Conservation (phyloP, 176 grass and related monocot genomes). For the Aegilops longissima region DNA sequence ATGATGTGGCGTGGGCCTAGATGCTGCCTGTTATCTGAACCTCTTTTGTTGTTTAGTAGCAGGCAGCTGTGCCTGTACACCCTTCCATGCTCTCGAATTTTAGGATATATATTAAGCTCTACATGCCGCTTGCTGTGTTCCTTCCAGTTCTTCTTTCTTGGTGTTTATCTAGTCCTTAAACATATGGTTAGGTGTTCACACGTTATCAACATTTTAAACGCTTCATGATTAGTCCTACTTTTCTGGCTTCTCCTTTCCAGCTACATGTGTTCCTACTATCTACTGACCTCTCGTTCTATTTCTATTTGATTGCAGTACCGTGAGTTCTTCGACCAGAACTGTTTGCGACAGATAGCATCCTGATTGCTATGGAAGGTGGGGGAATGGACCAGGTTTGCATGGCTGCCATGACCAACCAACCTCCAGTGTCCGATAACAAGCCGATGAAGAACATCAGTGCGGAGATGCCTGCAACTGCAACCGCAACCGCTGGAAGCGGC, state of each 20-base stretch:
- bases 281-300: conserved; percentile 12
- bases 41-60: conserved; percentile 7
- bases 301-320: conserved; percentile 29
- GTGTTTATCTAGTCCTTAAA: conserved; percentile 27
- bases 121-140: neutral
- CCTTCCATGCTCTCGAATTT: neutral
- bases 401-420: conserved; percentile 24
- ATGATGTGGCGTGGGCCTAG: conserved; percentile 46
- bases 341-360: neutral
- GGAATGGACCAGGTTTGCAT: conserved; percentile 39
- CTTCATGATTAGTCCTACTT: neutral
- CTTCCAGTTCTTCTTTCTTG: conserved; percentile 6
- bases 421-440: conserved; percentile 31
- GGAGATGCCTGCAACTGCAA: conserved; percentile 14
- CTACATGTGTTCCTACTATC: conserved; percentile 8
- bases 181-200: neutral
- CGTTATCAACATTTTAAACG: conserved; percentile 17
- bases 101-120: neutral
- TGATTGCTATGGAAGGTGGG: conserved; percentile 34
- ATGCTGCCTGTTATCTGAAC: conserved; percentile 7
- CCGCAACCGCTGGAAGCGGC: conserved; percentile 27
- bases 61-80: neutral
- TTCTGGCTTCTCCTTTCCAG: neutral
- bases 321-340: neutral
- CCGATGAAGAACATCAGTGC: conserved; percentile 38